Base-by-base conservation (phyloP, 148 eudicot genomes). In the Vaccinium macrocarpon region DNA sequence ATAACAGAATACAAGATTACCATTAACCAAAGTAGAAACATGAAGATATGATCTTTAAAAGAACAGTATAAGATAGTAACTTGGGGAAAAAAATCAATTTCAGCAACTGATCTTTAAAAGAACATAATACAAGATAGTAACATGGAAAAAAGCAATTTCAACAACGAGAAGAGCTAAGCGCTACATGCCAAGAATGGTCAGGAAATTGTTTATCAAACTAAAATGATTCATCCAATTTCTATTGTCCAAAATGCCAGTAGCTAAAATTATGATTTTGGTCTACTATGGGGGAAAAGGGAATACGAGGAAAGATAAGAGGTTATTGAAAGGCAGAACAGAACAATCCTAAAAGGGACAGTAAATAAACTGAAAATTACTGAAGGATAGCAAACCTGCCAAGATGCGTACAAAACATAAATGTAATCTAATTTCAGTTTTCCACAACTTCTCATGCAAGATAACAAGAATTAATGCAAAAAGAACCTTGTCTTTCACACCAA, bases 401-500 rank as follows among this genome's bases (percentile, higher is more conserved):
- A 61, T 16, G 8, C 21, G 53, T n/a, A 68, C 4, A 51, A 66
- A 57, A 68, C 50, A 25, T 46, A 82, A 81, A 11, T 29, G 21
- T 15, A 72, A 59, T 52, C 11, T 6, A 62, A 50, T 29, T 42
- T n/a, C 11, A 78, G 79, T n/a, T 13, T 8, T 51, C n/a, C 25
- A 27, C 8, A 84, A 49, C 55, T 42, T 32, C 74, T 25, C n/a
- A 76, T 21, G 81, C 79, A 48, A 14, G 12, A 27, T 52, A 23
- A 72, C 12, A n/a, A 76, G 25, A 42, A 79, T 8, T 5, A 62
- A 79, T 25, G 59, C 18, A 48, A 62, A 78, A 84, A 42, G 53
- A 49, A 51, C 99, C 99, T 96, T 90, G 70, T 96, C 96, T 86
- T 96, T 96, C 83, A 96, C 86, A 70, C 99, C 99, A 84, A 86